Evolutionary conservation across 306 rosid species (phyloP).

Genomic region (Delonix regia): DNA sequence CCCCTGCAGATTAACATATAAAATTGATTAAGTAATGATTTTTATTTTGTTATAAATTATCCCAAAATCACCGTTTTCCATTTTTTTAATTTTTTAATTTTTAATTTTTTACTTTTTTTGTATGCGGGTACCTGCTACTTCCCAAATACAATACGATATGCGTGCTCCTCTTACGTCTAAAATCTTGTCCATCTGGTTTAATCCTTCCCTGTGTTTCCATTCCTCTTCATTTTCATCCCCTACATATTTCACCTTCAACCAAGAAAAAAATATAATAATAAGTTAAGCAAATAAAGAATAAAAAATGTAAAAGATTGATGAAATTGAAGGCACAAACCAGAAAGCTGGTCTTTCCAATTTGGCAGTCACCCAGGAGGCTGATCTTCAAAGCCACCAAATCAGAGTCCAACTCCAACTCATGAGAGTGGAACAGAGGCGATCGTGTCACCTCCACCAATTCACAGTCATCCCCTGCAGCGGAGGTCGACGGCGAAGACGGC

Average conservation of each 20-base stretch:
- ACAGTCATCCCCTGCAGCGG: neutral
- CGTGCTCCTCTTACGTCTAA: conserved; percentile 77
- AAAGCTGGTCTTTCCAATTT: conserved; percentile 91
- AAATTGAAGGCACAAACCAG: conserved; percentile 47
- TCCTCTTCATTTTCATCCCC: conserved; percentile 62
- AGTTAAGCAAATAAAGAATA: neutral
- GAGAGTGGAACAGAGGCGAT: conserved; percentile 22
- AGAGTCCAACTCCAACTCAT: conserved; percentile 47
- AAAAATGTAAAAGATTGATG: neutral
- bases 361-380: conserved; percentile 80
- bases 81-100: neutral
- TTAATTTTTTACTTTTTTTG: no score
- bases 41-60: neutral
- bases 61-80: neutral
- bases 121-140: conserved; percentile 81
- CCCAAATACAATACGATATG: conserved; percentile 86
- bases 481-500: conserved; percentile 8
- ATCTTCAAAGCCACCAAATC: conserved; percentile 89
- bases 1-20: conserved; percentile 49
- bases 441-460: conserved; percentile 6
- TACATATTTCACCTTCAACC: conserved; percentile 70
- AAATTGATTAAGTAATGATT: neutral
- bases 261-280: neutral
- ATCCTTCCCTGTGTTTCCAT: conserved; percentile 45
- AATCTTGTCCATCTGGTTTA: conserved; percentile 68